phyloP scores from a whole-genome alignment of 1,139 yeast genomes.

The Saccharomycopsis crataegensis region DNA sequence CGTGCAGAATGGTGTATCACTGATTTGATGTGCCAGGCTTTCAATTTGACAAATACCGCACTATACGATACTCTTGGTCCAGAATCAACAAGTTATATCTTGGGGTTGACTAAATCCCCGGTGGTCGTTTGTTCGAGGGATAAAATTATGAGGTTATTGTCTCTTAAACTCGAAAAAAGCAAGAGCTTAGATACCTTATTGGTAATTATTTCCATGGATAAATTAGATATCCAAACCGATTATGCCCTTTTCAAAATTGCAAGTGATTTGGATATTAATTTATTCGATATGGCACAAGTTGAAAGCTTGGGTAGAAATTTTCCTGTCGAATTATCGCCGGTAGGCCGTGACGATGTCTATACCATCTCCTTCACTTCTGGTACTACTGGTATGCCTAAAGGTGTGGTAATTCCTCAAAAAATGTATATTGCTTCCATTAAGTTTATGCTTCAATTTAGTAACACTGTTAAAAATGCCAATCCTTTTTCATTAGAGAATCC shows the following conservation, averaged over 20 bases:
- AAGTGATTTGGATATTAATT: conserved; percentile 28
- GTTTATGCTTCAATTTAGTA: conserved; percentile 24
- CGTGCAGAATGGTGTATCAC: conserved; percentile 53
- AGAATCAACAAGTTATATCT: conserved; percentile 48
- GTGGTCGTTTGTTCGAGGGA: conserved; percentile 44
- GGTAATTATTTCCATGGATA: conserved; percentile 47
- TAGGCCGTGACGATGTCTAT: conserved; percentile 45
- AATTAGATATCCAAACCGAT: conserved; percentile 33
- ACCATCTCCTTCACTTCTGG: conserved; percentile 77
- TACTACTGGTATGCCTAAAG: conserved; percentile 70
- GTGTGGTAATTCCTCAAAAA: conserved; percentile 55
- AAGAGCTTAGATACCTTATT: conserved; percentile 28
- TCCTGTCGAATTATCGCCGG: conserved; percentile 41
- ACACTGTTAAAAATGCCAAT: not conserved
- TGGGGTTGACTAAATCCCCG: conserved; percentile 50
- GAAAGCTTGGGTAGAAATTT: conserved; percentile 45
- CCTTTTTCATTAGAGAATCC: conserved; percentile 1
- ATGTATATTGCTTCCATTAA: conserved; percentile 19
- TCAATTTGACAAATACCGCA: conserved; percentile 49
- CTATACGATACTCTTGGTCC: conserved; percentile 61
- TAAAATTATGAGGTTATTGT: conserved; percentile 37
- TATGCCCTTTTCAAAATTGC: conserved; percentile 28
- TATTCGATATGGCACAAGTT: conserved; percentile 46
- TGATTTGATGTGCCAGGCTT: conserved; percentile 51
- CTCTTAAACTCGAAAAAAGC: conserved; percentile 29